These are phyloP conservation scores for Austropuccinia psidii DNA, from an alignment of 1,284 basidiomycete genomes.

Conservation along the genomic window DNA sequence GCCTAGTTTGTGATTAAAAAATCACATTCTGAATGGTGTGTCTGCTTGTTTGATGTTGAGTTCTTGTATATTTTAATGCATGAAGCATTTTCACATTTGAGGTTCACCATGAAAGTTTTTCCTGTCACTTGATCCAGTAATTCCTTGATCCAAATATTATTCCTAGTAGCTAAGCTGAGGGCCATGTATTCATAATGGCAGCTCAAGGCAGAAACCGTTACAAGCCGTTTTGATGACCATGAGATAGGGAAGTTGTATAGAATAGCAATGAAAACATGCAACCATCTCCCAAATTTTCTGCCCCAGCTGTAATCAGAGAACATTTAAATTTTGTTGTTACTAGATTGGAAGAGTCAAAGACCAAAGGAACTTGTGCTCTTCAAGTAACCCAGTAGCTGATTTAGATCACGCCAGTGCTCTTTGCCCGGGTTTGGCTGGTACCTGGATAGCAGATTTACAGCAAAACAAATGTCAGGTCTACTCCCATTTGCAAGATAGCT, in stretches of 20 bases:
- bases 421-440: not conserved
- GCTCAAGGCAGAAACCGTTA: no score
- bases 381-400: not conserved
- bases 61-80: not conserved
- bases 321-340: no score
- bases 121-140: not conserved
- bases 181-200: no score
- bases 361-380: not conserved
- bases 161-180: no score
- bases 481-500: not conserved
- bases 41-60: not conserved
- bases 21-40: not conserved
- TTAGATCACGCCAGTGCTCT: not conserved
- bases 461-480: not conserved
- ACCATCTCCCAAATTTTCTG: no score
- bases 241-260: no score
- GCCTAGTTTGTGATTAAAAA: constrained; percentile 7
- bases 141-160: not conserved
- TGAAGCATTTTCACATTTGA: not conserved
- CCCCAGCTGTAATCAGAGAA: no score
- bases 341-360: no score
- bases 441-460: not conserved
- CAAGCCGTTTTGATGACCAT: no score
- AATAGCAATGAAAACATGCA: no score
- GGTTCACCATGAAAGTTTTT: no score